Evolutionary conservation across 495 filamentous ascomycete genomes (phyloP), one percentile per base, ranked within the genome.

Genomic region (Xylaria palmicola): DNA sequence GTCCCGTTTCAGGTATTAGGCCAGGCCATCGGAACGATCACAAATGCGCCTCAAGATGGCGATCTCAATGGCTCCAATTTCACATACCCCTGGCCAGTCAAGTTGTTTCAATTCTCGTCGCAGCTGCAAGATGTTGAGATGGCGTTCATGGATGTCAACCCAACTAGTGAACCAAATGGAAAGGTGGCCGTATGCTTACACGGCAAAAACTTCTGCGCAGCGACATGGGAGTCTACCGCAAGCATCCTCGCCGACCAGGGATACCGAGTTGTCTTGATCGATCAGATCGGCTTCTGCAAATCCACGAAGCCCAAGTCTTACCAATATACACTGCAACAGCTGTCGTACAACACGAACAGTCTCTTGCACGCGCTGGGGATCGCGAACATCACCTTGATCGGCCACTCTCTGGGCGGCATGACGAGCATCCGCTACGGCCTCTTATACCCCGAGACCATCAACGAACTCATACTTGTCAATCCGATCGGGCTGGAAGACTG

Each of bases 231-330:
- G 19, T 59, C 53, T 13, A 79, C 78, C 15, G 68, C 72, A 20
- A 10, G 39, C n/a, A 48, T 64, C 15, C 74, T 80, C 32, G 48
- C 65, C 9, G 56, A 47, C 0, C 62, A 56, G 32, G 78, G 77
- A 6, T 79, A 79, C 62, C 73, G 77, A 39, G 74, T 79, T 48
- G 75, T 80, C 53, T 34, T 79, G 1, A 75, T 74, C 1, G 78
- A 81, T 60, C 77, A 81, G 60, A 58, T 81, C 50, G 78, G 78
- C 39, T 81, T 76, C 47, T 81, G 78, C 73, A 79, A 79, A 64
- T 77, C 74, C n/a, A 70, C 72, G 9, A 80, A 81, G 62, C 76
- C 78, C 3, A 48, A 54, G 13, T 52, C 45, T 12, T 80, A 81
- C 61, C 74, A 79, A 63, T 81, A 76, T 65, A 76, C 62, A 34